Base-by-base conservation (phyloP, 2,329 filamentous ascomycete genomes). In the Exophiala sideris region DNA sequence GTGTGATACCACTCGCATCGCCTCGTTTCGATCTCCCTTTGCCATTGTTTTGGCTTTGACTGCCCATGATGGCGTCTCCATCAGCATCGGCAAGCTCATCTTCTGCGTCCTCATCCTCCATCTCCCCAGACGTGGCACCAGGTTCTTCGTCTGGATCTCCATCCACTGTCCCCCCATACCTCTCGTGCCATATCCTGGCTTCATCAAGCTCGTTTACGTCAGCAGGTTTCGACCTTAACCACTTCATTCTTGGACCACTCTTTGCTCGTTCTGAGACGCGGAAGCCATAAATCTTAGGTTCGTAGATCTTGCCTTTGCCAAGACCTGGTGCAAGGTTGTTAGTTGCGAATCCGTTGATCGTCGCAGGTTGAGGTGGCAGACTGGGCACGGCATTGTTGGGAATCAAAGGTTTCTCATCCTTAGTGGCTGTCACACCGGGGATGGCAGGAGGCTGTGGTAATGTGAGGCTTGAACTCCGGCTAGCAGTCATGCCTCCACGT, bases 261-360 rank as follows among this genome's bases (percentile, higher is more conserved):
- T 88, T 84, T 39, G 94, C 89, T 54, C 91, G 80, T 72, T 97
- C 94, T 14, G 89, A 92, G 18, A 99, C 94, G 58, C 88, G 84
- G 76, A 99, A 99, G 24, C 94, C 94, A 73, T 97, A 99, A 69
- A 99, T 97, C 63, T 86, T 88, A 55, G 94, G 91, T 68, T 96
- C 90, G 73, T 97, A 97, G 65, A 96, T 89, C 70, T 85, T 90
- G 55, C 84, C 84, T 45, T 77, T 77, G 9, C 94, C 94, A 2
- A 99, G 79, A 1, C 91, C 90, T 0, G 94, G 91, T 1, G 88
- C 91, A 61, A 96, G 87, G 70, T 97, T 99, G 64, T 85, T 81
- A 3, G 88, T 83, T 60, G 89, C 86, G 66, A 96, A 85, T 66
- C 94, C 94, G 70, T 99, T 97, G 65, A 97, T 84, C 56, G 71